Evolutionary conservation across 495 filamentous ascomycete species (phyloP).

Genomic region (Tuber borchii): DNA sequence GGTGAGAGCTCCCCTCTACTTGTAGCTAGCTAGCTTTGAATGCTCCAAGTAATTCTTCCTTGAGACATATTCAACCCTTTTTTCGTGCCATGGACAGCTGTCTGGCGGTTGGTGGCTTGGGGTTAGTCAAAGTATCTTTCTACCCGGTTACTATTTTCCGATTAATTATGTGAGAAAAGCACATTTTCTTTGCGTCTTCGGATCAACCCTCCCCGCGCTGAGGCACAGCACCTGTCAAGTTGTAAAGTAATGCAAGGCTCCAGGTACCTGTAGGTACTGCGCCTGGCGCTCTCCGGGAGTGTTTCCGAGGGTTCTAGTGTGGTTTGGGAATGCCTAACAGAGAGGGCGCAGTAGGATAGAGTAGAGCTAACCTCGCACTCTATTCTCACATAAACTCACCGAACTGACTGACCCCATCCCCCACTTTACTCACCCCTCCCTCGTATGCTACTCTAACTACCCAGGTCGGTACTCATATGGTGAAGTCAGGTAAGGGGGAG

Average conservation of each 20-base stretch:
- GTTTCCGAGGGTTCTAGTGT: background rate
- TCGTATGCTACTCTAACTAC: background rate
- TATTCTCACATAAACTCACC: background rate
- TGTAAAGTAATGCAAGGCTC: background rate
- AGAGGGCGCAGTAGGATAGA: background rate
- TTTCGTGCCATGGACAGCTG: background rate
- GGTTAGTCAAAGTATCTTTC: background rate
- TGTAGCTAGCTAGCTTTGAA: background rate
- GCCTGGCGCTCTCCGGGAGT: background rate
- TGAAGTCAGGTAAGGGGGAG: background rate
- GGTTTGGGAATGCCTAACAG: background rate
- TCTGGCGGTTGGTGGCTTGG: background rate
- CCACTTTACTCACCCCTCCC: background rate
- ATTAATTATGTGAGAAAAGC: constrained; percentile 2
- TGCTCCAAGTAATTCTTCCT: background rate
- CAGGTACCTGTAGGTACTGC: background rate
- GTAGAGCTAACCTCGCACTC: background rate
- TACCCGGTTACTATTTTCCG: background rate
- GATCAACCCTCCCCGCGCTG: background rate
- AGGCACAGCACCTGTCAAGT: background rate
- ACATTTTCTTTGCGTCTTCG: background rate
- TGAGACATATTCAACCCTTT: constrained; percentile 1
- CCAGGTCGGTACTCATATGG: background rate
- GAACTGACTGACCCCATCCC: background rate
- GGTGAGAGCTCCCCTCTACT: background rate